Percentiles rank a stretch among this genome's conserved stretches.
Evolutionary conservation across 2,329 filamentous ascomycete genomes (phyloP).

Genomic region (Fusarium azukiicola): DNA sequence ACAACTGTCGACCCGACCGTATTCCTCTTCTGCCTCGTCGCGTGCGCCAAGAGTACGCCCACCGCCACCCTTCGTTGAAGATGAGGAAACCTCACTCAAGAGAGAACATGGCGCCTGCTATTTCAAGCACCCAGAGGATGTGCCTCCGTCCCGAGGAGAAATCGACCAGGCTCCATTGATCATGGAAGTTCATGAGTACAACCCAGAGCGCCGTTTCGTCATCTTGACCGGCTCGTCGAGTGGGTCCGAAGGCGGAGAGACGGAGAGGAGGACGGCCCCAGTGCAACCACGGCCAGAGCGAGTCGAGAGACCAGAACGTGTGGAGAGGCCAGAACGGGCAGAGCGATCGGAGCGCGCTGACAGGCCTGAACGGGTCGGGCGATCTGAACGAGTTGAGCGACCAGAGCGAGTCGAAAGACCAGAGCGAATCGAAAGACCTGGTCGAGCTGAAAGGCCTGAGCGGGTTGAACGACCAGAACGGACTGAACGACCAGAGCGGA

Average conservation of each 20-base stretch:
- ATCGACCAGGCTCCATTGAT: conserved; percentile 86
- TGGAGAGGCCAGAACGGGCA: conserved; percentile 5
- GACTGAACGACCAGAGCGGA: conserved; percentile 31
- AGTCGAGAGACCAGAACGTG: conserved; percentile 25
- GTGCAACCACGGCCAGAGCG: conserved; percentile 40
- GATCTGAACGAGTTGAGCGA: conserved; percentile 17
- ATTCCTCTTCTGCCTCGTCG: conserved; percentile 35
- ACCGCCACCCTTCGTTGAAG: conserved; percentile 84
- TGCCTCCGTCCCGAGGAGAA: conserved; percentile 80
- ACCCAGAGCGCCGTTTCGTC: conserved; percentile 84
- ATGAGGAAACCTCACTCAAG: conserved; percentile 81
- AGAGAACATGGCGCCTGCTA: conserved; percentile 75
- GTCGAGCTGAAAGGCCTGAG: not conserved
- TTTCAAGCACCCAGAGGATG: conserved; percentile 67
- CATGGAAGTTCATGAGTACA: conserved; percentile 79
- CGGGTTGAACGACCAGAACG: conserved; percentile 30
- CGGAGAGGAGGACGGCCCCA: conserved; percentile 49
- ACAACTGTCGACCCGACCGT: conserved; percentile 35
- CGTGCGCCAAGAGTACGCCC: conserved; percentile 67
- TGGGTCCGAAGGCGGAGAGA: conserved; percentile 51
- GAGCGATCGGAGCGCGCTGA: conserved; percentile 6
- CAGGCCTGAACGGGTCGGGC: not conserved
- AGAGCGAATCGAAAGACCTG: conserved; percentile 28
- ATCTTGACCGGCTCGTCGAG: conserved; percentile 68
- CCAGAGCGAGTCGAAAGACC: conserved; percentile 38